phyloP scores from a whole-genome alignment of 176 grass and related monocot genomes.

The Cenchrus purpureus region DNA sequence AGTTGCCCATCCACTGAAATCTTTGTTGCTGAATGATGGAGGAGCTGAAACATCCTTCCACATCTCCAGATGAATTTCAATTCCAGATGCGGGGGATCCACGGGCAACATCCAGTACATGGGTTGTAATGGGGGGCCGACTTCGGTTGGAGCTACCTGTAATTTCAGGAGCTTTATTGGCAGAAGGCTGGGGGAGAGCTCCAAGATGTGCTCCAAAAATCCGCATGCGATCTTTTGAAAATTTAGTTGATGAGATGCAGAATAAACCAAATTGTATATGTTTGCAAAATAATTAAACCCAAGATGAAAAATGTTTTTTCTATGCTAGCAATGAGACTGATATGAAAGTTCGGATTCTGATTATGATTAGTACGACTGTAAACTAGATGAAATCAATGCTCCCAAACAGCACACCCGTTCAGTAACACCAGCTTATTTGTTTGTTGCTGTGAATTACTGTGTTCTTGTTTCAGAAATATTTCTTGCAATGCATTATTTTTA shows the following conservation, averaged over 20 bases:
- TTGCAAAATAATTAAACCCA: not conserved
- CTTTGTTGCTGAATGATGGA: conserved; percentile 62
- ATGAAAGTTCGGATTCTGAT: not conserved
- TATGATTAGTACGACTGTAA: not conserved
- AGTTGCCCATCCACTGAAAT: conserved; percentile 58
- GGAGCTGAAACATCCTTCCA: conserved; percentile 60
- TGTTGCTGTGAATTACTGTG: not conserved
- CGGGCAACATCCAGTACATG: conserved; percentile 76
- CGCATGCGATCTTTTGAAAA: conserved; percentile 71
- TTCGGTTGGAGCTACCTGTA: conserved; percentile 65
- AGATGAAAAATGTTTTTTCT: not conserved
- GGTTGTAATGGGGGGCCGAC: conserved; percentile 86
- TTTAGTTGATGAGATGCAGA: conserved; percentile 48
- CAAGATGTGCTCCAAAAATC: conserved; percentile 90
- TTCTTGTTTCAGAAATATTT: not conserved
- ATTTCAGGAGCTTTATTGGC: conserved; percentile 67
- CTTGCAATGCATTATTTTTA: not conserved
- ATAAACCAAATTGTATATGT: not conserved
- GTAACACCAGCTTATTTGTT: conserved; percentile 2
- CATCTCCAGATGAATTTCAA: conserved; percentile 81
- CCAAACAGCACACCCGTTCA: not conserved
- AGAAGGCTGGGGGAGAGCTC: conserved; percentile 48
- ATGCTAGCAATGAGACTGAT: not conserved
- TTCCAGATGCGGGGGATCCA: conserved; percentile 77
- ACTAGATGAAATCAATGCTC: not conserved